Evolutionary conservation across 2,329 filamentous ascomycete genomes (phyloP), one percentile per base, ranked within the genome.

Genomic region (Paecilomyces niveus): DNA sequence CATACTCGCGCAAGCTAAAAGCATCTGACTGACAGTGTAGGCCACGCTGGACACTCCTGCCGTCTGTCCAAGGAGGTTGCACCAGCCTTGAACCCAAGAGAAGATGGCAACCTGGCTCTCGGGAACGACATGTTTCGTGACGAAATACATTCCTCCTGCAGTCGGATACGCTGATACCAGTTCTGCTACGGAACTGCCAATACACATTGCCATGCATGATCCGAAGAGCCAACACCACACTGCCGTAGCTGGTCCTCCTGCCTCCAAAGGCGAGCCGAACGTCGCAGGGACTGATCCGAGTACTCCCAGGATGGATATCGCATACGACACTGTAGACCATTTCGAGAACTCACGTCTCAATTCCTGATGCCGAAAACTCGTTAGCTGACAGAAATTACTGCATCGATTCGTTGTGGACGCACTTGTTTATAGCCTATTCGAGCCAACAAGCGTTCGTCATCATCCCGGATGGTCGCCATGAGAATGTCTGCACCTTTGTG

Each of bases 11-110:
- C 80, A 80, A 5, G 85, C 85, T 33, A 87, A 72, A 39, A 87
- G 76, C 83, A 87, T 86, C 67, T 87, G 85, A 18, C 82, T 81
- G 54, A 87, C 81, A 0, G 83, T 85, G 59, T 86, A 87, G 18
- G 81, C 83, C 52, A 87, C 78, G 66, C 83, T 85, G 9, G 83
- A 83, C 11, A 86, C 83, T 39, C 84, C 84, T 11, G 83, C 82
- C 7, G 83, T 85, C 70, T 88, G 85, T 7, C 85, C 85, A 0
- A 87, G 76, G 32, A 87, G 80, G 62, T 87, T 88, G 66, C 83
- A 85, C 85, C 84, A 87, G n/a, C 85, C 85, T 57, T 86, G 84
- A 51, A 86, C 76, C 85, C 85, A 87, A 0, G 83, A 81, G 77
- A 84, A 86, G 11, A 85, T 79, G 1, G 85, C 81, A 31, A 86